A percentile compares a stretch with the other conserved stretches of the same genome.
Evolutionary conservation across 768 basidiomycete species (phyloP).

Genomic region (Boletus reticuloceps): DNA sequence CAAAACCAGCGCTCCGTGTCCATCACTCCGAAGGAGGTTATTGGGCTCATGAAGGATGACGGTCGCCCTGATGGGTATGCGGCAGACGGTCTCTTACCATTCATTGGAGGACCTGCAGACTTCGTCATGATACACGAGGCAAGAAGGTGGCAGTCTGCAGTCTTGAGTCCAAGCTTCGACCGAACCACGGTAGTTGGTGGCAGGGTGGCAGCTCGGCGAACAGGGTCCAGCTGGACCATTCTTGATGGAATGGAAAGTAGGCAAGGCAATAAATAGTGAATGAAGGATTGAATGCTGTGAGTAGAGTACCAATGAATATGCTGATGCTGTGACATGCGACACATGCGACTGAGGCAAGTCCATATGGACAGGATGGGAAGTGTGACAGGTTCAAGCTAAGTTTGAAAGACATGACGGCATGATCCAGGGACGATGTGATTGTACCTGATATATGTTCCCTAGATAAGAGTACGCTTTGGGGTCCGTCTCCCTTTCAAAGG

Average conservation of each 20-base stretch:
- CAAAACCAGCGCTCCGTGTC: conserved; percentile 47
- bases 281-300: not conserved
- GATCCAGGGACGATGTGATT: conserved; percentile 9
- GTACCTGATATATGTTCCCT: not conserved
- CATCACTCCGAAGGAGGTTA: conserved; percentile 49
- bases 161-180: conserved; percentile 43
- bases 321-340: not conserved
- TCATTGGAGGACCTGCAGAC: conserved; percentile 46
- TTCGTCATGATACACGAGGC: conserved; percentile 58
- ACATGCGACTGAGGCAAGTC: not conserved
- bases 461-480: not conserved
- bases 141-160: conserved; percentile 41
- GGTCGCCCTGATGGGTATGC: not conserved
- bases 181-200: conserved; percentile 18
- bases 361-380: not conserved
- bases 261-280: not conserved
- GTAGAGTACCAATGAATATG: not conserved
- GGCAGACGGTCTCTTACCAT: conserved; percentile 33
- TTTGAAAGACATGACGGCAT: not conserved
- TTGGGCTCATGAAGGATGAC: conserved; percentile 32
- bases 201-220: conserved; percentile 16
- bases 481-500: not conserved
- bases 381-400: no score
- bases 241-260: conserved; percentile 11
- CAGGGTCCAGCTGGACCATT: conserved; percentile 14